phyloP scores from a whole-genome alignment of 192 early-diverging fungal genomes.

The Linderina pennispora region DNA sequence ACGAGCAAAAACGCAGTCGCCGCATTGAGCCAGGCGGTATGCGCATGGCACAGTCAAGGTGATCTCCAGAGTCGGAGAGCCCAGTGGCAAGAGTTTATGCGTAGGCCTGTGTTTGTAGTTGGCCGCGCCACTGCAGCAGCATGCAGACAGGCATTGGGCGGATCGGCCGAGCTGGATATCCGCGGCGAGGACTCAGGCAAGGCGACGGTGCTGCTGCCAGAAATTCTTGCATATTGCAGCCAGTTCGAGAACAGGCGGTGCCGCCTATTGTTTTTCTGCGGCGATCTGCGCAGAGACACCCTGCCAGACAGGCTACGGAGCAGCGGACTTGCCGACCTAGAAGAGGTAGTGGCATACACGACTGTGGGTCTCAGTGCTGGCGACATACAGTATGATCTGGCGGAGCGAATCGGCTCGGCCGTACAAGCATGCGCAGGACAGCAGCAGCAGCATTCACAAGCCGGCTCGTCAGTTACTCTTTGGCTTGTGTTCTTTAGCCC shows the following conservation, averaged over 20 bases:
- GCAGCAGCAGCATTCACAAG: neutral
- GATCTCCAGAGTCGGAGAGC: too few relatives aligned
- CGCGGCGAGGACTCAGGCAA: slow-evolving; percentile 16
- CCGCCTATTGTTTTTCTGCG: slow-evolving; percentile 28
- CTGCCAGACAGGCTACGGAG: slow-evolving; percentile 20
- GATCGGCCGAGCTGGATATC: slow-evolving; percentile 8
- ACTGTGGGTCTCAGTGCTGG: slow-evolving; percentile 9
- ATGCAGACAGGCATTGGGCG: too few relatives aligned
- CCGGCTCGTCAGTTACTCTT: slow-evolving; percentile 2
- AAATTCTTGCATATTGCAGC: slow-evolving; percentile 16
- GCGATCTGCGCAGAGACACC: slow-evolving; percentile 34
- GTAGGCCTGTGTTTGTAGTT: slow-evolving; percentile 34
- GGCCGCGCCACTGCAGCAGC: slow-evolving; percentile 19
- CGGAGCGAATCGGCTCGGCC: too few relatives aligned
- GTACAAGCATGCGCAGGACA: slow-evolving; percentile 3
- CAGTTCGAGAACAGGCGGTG: neutral
- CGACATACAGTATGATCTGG: slow-evolving; percentile 6
- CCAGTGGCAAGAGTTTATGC: slow-evolving; percentile 7
- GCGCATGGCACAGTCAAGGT: too few relatives aligned
- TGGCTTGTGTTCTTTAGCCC: slow-evolving; percentile 45
- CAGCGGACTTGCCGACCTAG: slow-evolving; percentile 19
- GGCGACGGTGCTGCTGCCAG: slow-evolving; percentile 18
- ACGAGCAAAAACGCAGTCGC: slow-evolving; percentile 34
- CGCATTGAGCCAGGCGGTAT: slow-evolving; percentile 11
- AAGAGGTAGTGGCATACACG: slow-evolving; percentile 18